phyloP scores from a whole-genome alignment of 306 rosid species.

The Mimosa bimucronata region DNA sequence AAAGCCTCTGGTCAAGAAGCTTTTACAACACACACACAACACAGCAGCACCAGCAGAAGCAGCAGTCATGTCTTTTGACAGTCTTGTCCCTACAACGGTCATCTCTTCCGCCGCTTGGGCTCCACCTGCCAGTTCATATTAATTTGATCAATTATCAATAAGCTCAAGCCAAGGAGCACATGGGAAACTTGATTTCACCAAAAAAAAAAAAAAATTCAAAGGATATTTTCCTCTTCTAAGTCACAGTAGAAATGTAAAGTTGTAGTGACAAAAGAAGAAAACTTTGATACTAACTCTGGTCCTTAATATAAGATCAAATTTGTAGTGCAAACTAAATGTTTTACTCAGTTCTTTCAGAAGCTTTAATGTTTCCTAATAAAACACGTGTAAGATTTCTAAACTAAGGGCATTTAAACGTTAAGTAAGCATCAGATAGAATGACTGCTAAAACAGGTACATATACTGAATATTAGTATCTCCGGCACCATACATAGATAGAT shows the following conservation, averaged over 20 bases:
- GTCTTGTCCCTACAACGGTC: conserved; percentile 23
- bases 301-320: too few relatives aligned
- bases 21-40: conserved; percentile 39
- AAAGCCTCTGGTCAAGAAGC: conserved; percentile 43
- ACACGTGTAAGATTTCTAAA: background rate
- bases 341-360: background rate
- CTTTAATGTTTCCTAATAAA: background rate
- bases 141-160: background rate
- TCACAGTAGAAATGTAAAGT: background rate
- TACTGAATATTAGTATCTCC: background rate
- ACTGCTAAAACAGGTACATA: background rate
- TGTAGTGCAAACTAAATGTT: too few relatives aligned
- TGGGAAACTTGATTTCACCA: background rate
- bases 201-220: background rate
- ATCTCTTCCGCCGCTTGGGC: conserved; percentile 45
- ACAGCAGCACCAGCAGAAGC: background rate
- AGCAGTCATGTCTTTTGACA: background rate
- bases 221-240: background rate
- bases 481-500: background rate
- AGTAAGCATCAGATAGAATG: too few relatives aligned
- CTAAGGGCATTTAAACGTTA: background rate
- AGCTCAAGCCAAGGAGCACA: background rate
- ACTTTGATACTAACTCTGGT: background rate
- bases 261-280: background rate
- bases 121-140: conserved; percentile 40